Evolutionary conservation across 2,329 filamentous ascomycete genomes (phyloP), one percentile per base, ranked within the genome.

Genomic region (Thelonectria olida): DNA sequence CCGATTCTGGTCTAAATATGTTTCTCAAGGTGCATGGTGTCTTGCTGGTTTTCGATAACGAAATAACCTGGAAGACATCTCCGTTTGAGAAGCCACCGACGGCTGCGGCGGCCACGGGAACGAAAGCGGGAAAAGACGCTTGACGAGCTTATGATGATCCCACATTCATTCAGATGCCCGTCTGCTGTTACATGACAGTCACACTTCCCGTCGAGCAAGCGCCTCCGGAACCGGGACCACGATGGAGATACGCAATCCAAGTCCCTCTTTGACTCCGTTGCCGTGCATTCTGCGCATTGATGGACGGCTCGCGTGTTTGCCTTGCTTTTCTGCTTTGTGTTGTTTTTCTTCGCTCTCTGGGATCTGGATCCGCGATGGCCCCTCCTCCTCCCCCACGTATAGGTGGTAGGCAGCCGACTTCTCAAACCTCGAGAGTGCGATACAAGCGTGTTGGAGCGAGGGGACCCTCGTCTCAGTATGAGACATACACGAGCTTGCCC

Each of bases 201-300:
- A 45, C 39, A 13, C 17, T 44, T 25, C 10, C 7, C 28, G 20
- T 34, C 8, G n/a, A 42, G 39, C 19, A 19, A n/a, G 20, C 39
- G 19, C 31, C 19, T 41, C 34, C 25, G 42, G 20, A 38, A 23
- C 36, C n/a, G 22, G 25, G 38, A 10, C 50, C 7, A 31, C 20
- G 23, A n/a, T 42, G 34, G n/a, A 44, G 25, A 39, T 42, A 59
- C 22, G 42, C 38, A 28, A 47, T 22, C 36, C 19, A 10, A 19
- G 12, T n/a, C 42, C 22, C 28, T 27, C 27, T 41, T 45, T 23
- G 42, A 50, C 51, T 31, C 57, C 57, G 28, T 60, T 51, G 28
- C 22, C 22, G 50, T 54, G 51, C 57, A 45, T 54, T 44, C 42
- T 50, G 34, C 23, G 55, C 49, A 58, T 58, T 58, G 41, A 58